Evolutionary conservation across 257 asterid species (phyloP).

Genomic region (Fraxinus pennsylvanica): DNA sequence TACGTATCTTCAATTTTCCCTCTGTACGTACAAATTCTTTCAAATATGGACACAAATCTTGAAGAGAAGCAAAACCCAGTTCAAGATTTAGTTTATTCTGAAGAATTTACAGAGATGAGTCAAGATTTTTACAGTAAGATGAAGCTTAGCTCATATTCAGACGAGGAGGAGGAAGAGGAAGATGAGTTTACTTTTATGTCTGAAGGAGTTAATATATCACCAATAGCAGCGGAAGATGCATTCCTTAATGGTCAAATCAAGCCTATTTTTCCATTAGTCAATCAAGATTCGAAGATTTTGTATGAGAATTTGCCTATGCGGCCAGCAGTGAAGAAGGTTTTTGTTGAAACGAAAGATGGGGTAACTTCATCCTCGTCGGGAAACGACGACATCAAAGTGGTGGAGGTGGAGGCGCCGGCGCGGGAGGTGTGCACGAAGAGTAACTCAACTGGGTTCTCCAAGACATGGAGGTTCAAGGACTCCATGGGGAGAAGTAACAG

Average conservation of each 20-base stretch:
- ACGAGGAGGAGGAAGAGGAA: slow-evolving; percentile 38
- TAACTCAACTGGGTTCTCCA: slow-evolving; percentile 71
- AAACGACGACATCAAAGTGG: slow-evolving; percentile 33
- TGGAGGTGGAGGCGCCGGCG: slow-evolving; percentile 27
- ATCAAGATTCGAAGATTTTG: slow-evolving; percentile 42
- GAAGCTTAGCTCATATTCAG: slow-evolving; percentile 16
- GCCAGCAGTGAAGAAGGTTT: slow-evolving; percentile 59
- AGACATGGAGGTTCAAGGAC: slow-evolving; percentile 64
- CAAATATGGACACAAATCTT: slow-evolving; percentile 30
- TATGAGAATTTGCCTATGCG: slow-evolving; percentile 34
- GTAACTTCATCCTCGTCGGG: slow-evolving; percentile 26
- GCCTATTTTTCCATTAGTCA: slow-evolving; percentile 69
- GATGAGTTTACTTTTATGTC: slow-evolving; percentile 70
- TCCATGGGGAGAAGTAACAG: slow-evolving; percentile 58
- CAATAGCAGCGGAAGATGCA: slow-evolving; percentile 81
- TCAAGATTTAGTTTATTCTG: slow-evolving; percentile 3
- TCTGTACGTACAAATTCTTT: neutral
- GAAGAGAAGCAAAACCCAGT: slow-evolving; percentile 27
- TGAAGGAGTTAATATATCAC: slow-evolving; percentile 49
- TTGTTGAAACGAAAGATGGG: slow-evolving; percentile 34
- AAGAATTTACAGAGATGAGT: slow-evolving; percentile 15
- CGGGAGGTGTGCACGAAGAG: slow-evolving; percentile 59
- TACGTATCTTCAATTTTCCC: neutral
- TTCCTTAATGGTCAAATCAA: slow-evolving; percentile 78
- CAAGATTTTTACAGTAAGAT: slow-evolving; percentile 28